Conservation (phyloP, 2,329 filamentous ascomycete species). For the Dothideomycetidae sp. region DNA sequence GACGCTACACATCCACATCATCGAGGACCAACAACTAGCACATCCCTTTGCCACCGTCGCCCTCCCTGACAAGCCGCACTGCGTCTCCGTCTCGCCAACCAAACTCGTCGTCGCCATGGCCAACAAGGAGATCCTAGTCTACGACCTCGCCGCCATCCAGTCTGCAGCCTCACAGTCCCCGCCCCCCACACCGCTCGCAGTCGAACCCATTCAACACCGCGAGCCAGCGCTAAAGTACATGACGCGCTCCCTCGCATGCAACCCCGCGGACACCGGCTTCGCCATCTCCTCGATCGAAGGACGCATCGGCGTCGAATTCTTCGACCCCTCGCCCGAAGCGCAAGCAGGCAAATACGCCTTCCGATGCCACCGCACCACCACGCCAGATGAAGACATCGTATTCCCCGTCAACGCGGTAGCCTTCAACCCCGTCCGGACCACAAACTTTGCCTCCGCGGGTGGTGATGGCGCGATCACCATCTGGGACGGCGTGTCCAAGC, state of each 20-base stretch:
- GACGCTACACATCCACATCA: constrained; percentile 72
- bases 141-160: constrained; percentile 61
- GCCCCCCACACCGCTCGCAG: constrained; percentile 29
- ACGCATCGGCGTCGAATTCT: constrained; percentile 93
- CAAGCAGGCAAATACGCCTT: constrained; percentile 95
- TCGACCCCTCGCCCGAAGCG: constrained; percentile 74
- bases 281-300: constrained; percentile 88
- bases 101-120: constrained; percentile 95
- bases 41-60: constrained; percentile 23
- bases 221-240: constrained; percentile 95
- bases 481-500: constrained; percentile 85
- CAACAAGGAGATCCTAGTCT: constrained; percentile 83
- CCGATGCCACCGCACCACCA: constrained; percentile 84
- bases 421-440: constrained; percentile 61
- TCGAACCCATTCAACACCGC: constrained; percentile 80
- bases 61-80: constrained; percentile 73
- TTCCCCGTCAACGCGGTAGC: constrained; percentile 83
- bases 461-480: constrained; percentile 84
- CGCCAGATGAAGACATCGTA: constrained; percentile 55
- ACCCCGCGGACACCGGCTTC: constrained; percentile 93
- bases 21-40: constrained; percentile 20
- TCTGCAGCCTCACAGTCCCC: constrained; percentile 17
- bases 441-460: constrained; percentile 79
- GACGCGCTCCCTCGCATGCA: constrained; percentile 82
- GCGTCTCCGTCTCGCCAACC: constrained; percentile 59